A percentile compares a stretch with the other conserved stretches of the same genome.
Evolutionary conservation across 306 rosid genomes (phyloP).

Genomic region (Rosa persica): DNA sequence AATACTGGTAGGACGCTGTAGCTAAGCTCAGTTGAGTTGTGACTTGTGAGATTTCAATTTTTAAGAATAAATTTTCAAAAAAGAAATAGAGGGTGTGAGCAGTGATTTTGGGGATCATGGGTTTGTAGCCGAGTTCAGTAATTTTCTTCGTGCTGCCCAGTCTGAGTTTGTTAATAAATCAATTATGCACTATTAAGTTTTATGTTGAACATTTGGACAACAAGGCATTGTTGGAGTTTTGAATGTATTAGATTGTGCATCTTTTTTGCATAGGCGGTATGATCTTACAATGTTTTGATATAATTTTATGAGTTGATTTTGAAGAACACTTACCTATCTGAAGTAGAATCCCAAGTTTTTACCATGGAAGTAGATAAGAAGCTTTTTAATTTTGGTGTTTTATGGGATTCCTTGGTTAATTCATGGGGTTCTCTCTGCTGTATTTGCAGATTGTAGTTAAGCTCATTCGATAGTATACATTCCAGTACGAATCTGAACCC

Average conservation of each 20-base stretch:
- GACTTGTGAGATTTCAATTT: neutral
- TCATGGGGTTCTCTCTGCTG: neutral
- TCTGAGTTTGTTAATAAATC: neutral
- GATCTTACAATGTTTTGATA: neutral
- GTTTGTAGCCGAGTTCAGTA: neutral
- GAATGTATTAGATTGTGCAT: neutral
- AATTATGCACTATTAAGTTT: too few relatives aligned
- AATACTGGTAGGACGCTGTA: too few relatives aligned
- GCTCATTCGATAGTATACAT: neutral
- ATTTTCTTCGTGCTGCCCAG: neutral
- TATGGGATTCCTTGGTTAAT: neutral
- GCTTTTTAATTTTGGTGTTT: neutral
- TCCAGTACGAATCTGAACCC: neutral
- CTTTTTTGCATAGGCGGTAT: neutral
- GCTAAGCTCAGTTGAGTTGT: neutral
- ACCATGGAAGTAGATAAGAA: neutral
- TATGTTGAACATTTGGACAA: too few relatives aligned
- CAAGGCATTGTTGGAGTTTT: neutral
- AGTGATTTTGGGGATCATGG: neutral
- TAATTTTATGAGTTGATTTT: neutral
- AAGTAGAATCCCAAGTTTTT: constrained; percentile 2
- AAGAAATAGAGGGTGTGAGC: neutral
- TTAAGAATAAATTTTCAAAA: neutral
- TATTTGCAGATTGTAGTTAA: constrained; percentile 18
- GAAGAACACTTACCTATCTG: neutral